These are phyloP conservation scores for Monilinia vaccinii-corymbosi DNA, from an alignment of 2,329 filamentous ascomycete species.

Conservation along the genomic window DNA sequence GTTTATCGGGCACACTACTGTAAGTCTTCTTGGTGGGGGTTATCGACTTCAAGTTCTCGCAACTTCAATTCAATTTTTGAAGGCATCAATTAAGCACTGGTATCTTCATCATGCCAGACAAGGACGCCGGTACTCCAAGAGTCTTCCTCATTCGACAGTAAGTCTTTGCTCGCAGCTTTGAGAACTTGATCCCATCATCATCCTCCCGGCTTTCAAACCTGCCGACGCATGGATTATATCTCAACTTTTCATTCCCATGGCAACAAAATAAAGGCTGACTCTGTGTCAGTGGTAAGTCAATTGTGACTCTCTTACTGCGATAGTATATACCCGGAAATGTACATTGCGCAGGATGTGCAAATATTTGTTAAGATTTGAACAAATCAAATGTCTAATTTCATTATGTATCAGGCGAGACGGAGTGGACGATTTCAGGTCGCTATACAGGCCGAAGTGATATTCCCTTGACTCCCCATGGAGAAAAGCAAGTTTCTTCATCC, in stretches of 20 bases:
- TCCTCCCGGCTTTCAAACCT: neutral
- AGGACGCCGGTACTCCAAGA: constrained; percentile 31
- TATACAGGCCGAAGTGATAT: constrained; percentile 37
- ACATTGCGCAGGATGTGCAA: neutral
- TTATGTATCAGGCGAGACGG: constrained; percentile 34
- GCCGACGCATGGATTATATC: neutral
- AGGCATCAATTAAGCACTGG: neutral
- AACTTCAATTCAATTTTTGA: neutral
- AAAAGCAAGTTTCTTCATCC: constrained; percentile 35
- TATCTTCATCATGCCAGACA: constrained; percentile 28
- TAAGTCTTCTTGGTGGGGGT: neutral
- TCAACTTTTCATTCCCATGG: neutral
- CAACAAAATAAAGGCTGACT: neutral
- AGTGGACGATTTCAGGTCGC: constrained; percentile 39
- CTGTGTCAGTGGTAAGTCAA: constrained; percentile 8
- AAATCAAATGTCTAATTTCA: constrained; percentile 10
- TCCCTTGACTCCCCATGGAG: constrained; percentile 32
- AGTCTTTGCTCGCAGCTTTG: constrained; percentile 10
- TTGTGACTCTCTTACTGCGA: neutral
- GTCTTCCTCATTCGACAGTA: constrained; percentile 35
- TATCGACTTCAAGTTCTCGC: neutral
- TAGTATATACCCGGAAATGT: neutral
- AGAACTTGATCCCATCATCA: neutral
- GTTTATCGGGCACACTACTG: neutral
- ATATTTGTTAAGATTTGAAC: neutral